Evolutionary conservation across 2,329 filamentous ascomycete species (phyloP), one percentile per base, ranked within the genome.

Genomic region (Beauveria australis): DNA sequence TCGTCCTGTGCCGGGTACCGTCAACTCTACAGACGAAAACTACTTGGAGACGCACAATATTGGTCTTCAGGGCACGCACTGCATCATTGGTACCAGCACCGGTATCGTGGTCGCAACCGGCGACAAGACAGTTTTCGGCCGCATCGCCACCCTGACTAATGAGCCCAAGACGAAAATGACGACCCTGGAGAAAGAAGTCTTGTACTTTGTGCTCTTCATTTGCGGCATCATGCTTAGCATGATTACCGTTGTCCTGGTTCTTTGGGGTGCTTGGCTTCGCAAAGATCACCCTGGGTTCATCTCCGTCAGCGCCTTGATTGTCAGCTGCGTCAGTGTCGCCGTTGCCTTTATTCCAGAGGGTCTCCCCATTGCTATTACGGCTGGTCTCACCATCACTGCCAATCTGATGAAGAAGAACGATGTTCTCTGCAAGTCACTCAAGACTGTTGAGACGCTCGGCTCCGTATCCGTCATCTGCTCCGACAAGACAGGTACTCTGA

Each of bases 281-380:
- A 82, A 79, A 54, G 74, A 80, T 4, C 79, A 92, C 66, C 87
- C 87, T 0, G 76, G 78, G 62, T 93, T 86, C 81, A 92, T 92
- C 69, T 83, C 81, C 60, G 87, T 91, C 1, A 81, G 88, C 0
- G 81, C 81, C 2, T 76, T 92, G 26, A 91, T 92, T 62, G 87
- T 92, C 40, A 81, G 82, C 66, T 89, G 87, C 64, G 89, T 92
- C 51, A 84, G 81, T 46, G 83, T 90, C 1, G 88, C 86, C 0
- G 85, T 91, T 8, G 88, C 88, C 1, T 91, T 91, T 69, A 89
- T 92, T 16, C 88, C 89, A 0, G 89, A 91, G 72, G 87, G 88
- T 6, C 75, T 90, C 0, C 87, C 88, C 0, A 86, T 91, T 55
- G 87, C 87, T 0, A 74, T 90, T 41, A 88, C 87, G 0, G 83